Conservation (phyloP, 176 grass and related monocot species). For the Aegilops speltoides region DNA sequence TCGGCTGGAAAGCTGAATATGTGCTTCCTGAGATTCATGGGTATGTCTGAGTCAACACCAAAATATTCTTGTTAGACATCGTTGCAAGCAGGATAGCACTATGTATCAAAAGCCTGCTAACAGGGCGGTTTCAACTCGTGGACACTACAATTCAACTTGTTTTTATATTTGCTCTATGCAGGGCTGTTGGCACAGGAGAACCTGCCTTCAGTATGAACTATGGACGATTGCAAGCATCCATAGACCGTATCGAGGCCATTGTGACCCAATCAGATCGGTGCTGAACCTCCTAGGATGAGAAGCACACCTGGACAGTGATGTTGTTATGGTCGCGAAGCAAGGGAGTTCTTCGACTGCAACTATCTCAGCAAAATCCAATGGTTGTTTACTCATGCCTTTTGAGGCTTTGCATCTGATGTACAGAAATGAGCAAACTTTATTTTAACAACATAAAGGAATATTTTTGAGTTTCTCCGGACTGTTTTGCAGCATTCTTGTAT, state of each 20-base stretch:
- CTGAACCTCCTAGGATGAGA: constrained; percentile 13
- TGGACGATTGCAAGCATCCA: constrained; percentile 80
- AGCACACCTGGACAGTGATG: not conserved
- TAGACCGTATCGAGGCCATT: constrained; percentile 87
- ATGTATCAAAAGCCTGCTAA: not conserved
- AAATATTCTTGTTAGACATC: not conserved
- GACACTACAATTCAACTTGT: not conserved
- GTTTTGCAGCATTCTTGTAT: not conserved
- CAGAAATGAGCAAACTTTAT: constrained; percentile 13
- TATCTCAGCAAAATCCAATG: not conserved
- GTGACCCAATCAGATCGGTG: constrained; percentile 56
- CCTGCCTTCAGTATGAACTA: constrained; percentile 80
- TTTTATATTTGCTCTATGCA: constrained; percentile 26
- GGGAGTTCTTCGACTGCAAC: not conserved
- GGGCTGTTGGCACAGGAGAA: constrained; percentile 87
- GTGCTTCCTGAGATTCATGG: constrained; percentile 95
- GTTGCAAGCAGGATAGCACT: not conserved
- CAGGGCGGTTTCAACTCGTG: not conserved
- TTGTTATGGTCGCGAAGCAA: not conserved
- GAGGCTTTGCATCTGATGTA: constrained; percentile 34
- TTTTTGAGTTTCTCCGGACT: not conserved
- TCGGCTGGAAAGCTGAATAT: constrained; percentile 95
- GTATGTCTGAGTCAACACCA: constrained; percentile 32
- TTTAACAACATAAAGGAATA: not conserved
- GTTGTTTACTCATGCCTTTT: not conserved